Percentiles rank a stretch among this genome's conserved stretches.
Conservation (phyloP, 2,329 filamentous ascomycete species). For the Colletotrichum limetticola region DNA sequence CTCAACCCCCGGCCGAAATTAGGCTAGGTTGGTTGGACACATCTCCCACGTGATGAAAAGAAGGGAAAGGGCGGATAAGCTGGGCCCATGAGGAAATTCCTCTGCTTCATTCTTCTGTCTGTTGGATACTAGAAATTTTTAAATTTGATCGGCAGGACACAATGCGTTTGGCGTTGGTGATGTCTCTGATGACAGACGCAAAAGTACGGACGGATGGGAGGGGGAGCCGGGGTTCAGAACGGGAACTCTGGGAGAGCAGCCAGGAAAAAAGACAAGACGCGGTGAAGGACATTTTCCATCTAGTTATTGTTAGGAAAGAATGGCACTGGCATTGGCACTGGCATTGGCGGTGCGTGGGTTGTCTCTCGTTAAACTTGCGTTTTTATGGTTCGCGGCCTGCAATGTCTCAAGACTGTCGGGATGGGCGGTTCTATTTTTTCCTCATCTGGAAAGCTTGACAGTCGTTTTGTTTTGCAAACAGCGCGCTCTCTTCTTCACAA, state of each 20-base stretch:
- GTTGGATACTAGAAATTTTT: constrained; percentile 14
- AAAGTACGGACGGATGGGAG: constrained; percentile 14
- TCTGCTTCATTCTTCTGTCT: constrained; percentile 18
- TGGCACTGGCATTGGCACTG: constrained; percentile 12
- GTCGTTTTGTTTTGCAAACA: constrained; percentile 29
- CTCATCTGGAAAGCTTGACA: constrained; percentile 11
- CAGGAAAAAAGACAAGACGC: constrained; percentile 20
- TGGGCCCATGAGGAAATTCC: background rate
- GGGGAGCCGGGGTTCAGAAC: constrained; percentile 27
- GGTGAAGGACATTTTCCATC: constrained; percentile 25
- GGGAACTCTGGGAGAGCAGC: constrained; percentile 14
- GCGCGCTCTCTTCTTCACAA: background rate
- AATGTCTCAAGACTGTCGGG: constrained; percentile 27
- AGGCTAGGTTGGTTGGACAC: constrained; percentile 20
- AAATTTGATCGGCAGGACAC: constrained; percentile 34
- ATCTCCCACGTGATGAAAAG: constrained; percentile 30
- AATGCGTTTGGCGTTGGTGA: constrained; percentile 35
- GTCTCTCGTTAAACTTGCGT: constrained; percentile 28
- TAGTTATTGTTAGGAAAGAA: constrained; percentile 13
- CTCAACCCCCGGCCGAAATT: constrained; percentile 19
- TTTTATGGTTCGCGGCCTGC: constrained; percentile 27
- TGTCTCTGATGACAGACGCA: constrained; percentile 30
- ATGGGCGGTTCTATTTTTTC: constrained; percentile 18
- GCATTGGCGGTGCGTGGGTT: constrained; percentile 23
- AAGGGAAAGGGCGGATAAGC: constrained; percentile 4